Conservation (phyloP, 2,329 filamentous ascomycete genomes). For the Sarocladiaceae sp. region DNA sequence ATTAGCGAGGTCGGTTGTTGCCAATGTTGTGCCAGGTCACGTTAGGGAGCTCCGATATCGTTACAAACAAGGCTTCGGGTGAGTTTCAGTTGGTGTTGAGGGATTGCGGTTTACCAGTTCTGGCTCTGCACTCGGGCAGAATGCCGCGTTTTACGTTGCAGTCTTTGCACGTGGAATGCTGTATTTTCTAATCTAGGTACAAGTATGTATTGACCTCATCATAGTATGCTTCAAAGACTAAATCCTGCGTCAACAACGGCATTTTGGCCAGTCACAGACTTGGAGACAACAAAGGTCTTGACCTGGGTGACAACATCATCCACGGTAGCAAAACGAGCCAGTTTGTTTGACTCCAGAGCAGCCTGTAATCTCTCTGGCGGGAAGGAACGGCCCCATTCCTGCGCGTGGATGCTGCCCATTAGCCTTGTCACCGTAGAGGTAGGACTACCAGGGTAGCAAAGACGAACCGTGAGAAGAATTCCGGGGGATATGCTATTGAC, state of each 20-base stretch:
- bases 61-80: neutral
- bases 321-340: slow-evolving; percentile 54
- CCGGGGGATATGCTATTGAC: slow-evolving; percentile 57
- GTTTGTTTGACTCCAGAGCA: slow-evolving; percentile 49
- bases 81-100: no score
- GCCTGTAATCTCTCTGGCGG: slow-evolving; percentile 50
- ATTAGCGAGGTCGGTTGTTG: no score
- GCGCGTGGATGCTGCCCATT: neutral
- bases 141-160: no score
- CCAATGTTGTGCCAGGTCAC: no score
- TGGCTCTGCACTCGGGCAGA: no score
- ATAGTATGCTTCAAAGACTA: no score
- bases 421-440: slow-evolving; percentile 4
- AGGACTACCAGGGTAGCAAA: neutral
- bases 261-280: slow-evolving; percentile 48
- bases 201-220: no score
- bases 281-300: slow-evolving; percentile 41
- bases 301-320: slow-evolving; percentile 53
- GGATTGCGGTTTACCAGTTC: no score
- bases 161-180: no score
- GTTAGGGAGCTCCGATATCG: neutral
- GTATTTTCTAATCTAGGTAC: no score
- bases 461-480: slow-evolving; percentile 41
- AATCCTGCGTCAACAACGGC: slow-evolving; percentile 37
- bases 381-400: slow-evolving; percentile 62